A percentile compares a stretch with the other conserved stretches of the same genome.
phyloP scores from a whole-genome alignment of 2,329 filamentous ascomycete species.

The Hymenoscyphus repandus region DNA sequence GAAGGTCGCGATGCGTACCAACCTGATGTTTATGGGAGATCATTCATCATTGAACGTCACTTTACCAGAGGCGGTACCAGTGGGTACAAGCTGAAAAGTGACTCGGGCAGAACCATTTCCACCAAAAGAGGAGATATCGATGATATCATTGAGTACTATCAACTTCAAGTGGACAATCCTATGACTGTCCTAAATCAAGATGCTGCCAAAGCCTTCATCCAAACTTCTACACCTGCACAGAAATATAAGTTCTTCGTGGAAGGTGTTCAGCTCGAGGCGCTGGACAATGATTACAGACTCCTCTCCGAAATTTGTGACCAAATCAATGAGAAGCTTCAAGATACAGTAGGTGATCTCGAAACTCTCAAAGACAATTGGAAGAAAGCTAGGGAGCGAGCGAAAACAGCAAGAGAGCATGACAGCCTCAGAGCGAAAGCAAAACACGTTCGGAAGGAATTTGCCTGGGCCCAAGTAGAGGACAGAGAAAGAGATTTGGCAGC shows the following conservation, averaged over 20 bases:
- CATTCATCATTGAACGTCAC: constrained; percentile 85
- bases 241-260: constrained; percentile 98
- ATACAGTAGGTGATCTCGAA: constrained; percentile 58
- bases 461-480: constrained; percentile 83
- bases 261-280: constrained; percentile 85
- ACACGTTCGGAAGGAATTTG: constrained; percentile 52
- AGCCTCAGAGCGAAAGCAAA: constrained; percentile 56
- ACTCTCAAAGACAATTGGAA: constrained; percentile 53
- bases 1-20: constrained; percentile 79
- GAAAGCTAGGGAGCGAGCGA: constrained; percentile 58
- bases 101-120: constrained; percentile 64
- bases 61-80: constrained; percentile 72
- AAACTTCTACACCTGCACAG: constrained; percentile 70
- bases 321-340: constrained; percentile 58
- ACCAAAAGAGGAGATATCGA: constrained; percentile 83
- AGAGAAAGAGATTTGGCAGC: constrained; percentile 54
- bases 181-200: constrained; percentile 95
- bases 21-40: constrained; percentile 73
- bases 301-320: constrained; percentile 74
- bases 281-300: constrained; percentile 86
- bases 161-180: constrained; percentile 91
- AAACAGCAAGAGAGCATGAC: constrained; percentile 61
- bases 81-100: constrained; percentile 82
- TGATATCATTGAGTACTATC: constrained; percentile 89
- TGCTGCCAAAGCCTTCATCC: constrained; percentile 88